Evolutionary conservation across 129 eudicot species (phyloP), one percentile per base, ranked within the genome.

Genomic region (Apium graveolens): DNA sequence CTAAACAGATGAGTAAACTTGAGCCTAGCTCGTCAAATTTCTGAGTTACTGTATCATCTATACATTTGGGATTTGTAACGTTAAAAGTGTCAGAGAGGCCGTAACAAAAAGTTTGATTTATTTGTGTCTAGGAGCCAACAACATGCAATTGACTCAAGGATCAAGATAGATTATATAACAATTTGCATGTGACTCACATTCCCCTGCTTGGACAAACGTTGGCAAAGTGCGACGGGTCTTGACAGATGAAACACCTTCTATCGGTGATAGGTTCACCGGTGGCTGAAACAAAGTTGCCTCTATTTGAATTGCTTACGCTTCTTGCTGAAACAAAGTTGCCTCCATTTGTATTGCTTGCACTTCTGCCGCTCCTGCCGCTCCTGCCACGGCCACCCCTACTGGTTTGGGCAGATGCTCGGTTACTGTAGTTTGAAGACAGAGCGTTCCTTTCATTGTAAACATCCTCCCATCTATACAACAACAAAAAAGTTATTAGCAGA

Each of bases 161-260:
- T 27, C 34, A 29, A 63, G 37, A 55, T 24, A 31, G 65, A 0
- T 24, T 55, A 24, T 2, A 24, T 55, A 21, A 55, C 27, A 24
- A 29, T 35, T 63, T 63, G 38, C 38, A 29, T 63, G 20, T 29
- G 27, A 26, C 45, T 81, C 81, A 87, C 81, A 86, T 81, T 31
- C 93, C 97, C 55, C 97, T 97, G 71, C 29, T 90, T 49, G 99
- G 99, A 76, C 99, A 96, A 65, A 76, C 97, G 78, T 92, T 90
- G 53, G 99, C 92, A 84, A 96, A 92, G 83, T 96, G 99, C 18
- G 95, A 87, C 29, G 97, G 97, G 81, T 96, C 97, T 11, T 97
- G 97, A 78, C 99, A 96, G 60, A 86, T 68, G 79, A 90, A 96
- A 75, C 99, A 96, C 75, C 97, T 83, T 84, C 94, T 87, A 21